Percentiles rank a stretch among this genome's conserved stretches.
Conservation (phyloP, 1,284 basidiomycete genomes). For the Abortiporus biennis region DNA sequence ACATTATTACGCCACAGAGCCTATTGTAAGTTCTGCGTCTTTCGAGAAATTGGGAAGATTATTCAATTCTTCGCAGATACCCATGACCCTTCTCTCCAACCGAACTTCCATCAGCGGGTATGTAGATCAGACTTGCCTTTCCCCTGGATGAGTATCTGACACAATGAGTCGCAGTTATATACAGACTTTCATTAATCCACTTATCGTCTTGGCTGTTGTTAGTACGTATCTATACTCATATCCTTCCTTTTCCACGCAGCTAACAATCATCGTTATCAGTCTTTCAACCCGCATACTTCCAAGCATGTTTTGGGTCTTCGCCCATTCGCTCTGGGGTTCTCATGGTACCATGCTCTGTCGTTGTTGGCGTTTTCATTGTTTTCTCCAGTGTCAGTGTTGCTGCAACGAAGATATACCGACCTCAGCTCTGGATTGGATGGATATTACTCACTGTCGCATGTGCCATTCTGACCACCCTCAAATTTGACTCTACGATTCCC, state of each 20-base stretch:
- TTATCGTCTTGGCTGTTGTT: neutral
- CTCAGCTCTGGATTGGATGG: slow-evolving; percentile 25
- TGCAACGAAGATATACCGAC: slow-evolving; percentile 15
- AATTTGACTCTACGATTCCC: slow-evolving; percentile 12
- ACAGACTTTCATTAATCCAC: neutral
- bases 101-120: slow-evolving; percentile 14
- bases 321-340: neutral
- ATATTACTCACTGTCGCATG: slow-evolving; percentile 18
- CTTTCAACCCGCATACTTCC: neutral
- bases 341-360: slow-evolving; percentile 21
- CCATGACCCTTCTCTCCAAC: slow-evolving; percentile 10
- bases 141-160: neutral
- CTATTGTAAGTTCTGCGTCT: slow-evolving; percentile 15
- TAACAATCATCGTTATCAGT: too few relatives aligned
- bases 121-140: neutral
- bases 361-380: slow-evolving; percentile 24
- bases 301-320: slow-evolving; percentile 1
- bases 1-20: slow-evolving; percentile 13
- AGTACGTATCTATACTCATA: too few relatives aligned
- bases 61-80: slow-evolving; percentile 7
- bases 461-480: slow-evolving; percentile 22
- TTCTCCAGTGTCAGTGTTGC: slow-evolving; percentile 26
- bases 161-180: neutral
- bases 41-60: neutral
- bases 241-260: too few relatives aligned